Conservation (phyloP, 306 rosid genomes). For the Fragaria ananassa region DNA sequence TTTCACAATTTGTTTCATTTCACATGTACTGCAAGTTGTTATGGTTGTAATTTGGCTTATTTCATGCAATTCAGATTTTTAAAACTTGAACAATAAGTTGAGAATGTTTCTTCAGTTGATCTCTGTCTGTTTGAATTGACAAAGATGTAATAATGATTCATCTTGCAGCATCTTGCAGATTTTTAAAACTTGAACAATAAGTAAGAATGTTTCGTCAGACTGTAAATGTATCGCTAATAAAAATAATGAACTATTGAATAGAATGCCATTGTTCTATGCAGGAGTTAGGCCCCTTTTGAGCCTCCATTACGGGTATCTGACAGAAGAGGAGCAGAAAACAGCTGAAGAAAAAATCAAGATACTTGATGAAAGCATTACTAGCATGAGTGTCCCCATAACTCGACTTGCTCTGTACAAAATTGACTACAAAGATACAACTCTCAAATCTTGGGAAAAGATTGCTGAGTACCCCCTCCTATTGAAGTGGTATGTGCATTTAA, state of each 20-base stretch:
- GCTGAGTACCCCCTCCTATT: background rate
- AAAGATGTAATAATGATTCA: background rate
- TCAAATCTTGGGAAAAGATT: background rate
- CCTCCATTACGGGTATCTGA: background rate
- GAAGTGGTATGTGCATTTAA: background rate
- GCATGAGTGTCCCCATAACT: background rate
- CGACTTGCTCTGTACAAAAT: background rate
- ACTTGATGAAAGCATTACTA: background rate
- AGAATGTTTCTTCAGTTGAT: background rate
- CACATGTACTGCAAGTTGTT: background rate
- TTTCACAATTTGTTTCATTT: too few relatives aligned
- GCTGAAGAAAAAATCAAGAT: background rate
- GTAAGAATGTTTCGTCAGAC: too few relatives aligned
- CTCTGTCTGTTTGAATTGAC: background rate
- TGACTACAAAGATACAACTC: background rate
- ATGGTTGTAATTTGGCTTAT: background rate
- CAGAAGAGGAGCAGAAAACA: background rate
- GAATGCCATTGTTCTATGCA: background rate
- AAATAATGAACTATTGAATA: too few relatives aligned
- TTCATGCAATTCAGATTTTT: too few relatives aligned
- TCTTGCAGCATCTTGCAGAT: background rate
- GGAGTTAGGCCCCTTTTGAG: background rate
- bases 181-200: too few relatives aligned
- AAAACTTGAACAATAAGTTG: too few relatives aligned
- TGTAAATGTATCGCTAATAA: too few relatives aligned